phyloP scores from a whole-genome alignment of 1,139 yeast species.

The Scheffersomyces parashehatae region DNA sequence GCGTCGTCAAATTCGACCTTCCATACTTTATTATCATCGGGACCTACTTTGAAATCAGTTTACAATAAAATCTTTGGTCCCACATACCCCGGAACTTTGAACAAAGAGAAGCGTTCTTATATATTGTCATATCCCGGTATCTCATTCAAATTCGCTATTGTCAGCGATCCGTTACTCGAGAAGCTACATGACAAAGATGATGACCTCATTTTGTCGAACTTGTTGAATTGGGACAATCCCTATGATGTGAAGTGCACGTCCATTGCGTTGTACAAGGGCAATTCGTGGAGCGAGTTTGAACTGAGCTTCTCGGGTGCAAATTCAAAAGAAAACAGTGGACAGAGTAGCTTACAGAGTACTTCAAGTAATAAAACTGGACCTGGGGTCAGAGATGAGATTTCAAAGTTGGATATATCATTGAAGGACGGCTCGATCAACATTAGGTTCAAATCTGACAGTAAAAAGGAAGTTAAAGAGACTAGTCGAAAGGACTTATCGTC shows the following conservation, averaged over 20 bases:
- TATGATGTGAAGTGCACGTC: constrained; percentile 37
- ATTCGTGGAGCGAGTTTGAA: constrained; percentile 26
- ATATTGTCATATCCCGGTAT: constrained; percentile 58
- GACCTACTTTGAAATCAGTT: constrained; percentile 39
- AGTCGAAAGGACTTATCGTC: too few species aligned
- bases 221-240: constrained; percentile 33
- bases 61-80: constrained; percentile 65
- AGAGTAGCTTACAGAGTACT: background rate
- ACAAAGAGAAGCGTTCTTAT: constrained; percentile 21
- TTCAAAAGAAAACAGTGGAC: constrained; percentile 7
- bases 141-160: constrained; percentile 42
- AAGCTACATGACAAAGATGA: constrained; percentile 17
- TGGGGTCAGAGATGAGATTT: background rate
- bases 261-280: constrained; percentile 37
- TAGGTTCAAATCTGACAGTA: constrained; percentile 2
- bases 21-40: constrained; percentile 2
- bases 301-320: background rate
- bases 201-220: constrained; percentile 24
- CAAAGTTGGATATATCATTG: constrained; percentile 1
- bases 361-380: background rate
- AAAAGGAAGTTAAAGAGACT: background rate
- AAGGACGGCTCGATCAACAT: constrained; percentile 4
- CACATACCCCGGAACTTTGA: constrained; percentile 54
- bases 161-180: constrained; percentile 15
- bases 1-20: constrained; percentile 7